Conservation (phyloP, 2,329 filamentous ascomycete species). For the Exophiala bonariae region DNA sequence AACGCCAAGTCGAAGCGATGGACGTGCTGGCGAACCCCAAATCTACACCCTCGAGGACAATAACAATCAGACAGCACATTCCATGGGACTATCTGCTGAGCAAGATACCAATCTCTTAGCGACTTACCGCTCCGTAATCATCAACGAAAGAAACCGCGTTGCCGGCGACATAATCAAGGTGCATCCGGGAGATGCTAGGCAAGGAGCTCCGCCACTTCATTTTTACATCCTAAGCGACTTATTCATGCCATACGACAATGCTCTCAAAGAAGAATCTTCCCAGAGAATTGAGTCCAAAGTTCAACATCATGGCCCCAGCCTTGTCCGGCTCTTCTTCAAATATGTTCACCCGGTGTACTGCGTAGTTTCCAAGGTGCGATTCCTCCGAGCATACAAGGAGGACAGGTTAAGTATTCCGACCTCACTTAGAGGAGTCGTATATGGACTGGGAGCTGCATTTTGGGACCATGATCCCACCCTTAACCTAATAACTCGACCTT, state of each 20-base stretch:
- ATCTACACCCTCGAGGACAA: slow-evolving; percentile 46
- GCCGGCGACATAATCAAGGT: slow-evolving; percentile 49
- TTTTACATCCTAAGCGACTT: slow-evolving; percentile 48
- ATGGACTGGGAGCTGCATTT: slow-evolving; percentile 46
- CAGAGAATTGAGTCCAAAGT: slow-evolving; percentile 46
- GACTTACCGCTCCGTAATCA: slow-evolving; percentile 48
- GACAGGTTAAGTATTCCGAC: slow-evolving; percentile 44
- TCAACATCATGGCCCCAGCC: slow-evolving; percentile 40
- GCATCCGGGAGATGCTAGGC: slow-evolving; percentile 35
- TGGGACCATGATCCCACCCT: slow-evolving; percentile 40
- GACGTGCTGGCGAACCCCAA: slow-evolving; percentile 13
- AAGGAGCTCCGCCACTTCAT: slow-evolving; percentile 45
- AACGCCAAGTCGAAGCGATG: slow-evolving; percentile 8
- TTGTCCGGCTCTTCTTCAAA: slow-evolving; percentile 48
- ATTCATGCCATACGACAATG: slow-evolving; percentile 46
- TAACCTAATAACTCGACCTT: slow-evolving; percentile 32
- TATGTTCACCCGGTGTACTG: slow-evolving; percentile 48
- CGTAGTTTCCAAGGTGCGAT: slow-evolving; percentile 47
- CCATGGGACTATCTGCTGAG: slow-evolving; percentile 47
- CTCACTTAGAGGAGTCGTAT: slow-evolving; percentile 47
- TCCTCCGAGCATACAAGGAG: slow-evolving; percentile 40
- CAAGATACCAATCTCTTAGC: slow-evolving; percentile 50
- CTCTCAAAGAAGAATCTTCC: slow-evolving; percentile 40
- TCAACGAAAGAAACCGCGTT: slow-evolving; percentile 45
- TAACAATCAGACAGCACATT: slow-evolving; percentile 44